A percentile compares a stretch with the other conserved stretches of the same genome.
Evolutionary conservation across 2,329 filamentous ascomycete genomes (phyloP).

Genomic region (Rutstroemia sydowiana): DNA sequence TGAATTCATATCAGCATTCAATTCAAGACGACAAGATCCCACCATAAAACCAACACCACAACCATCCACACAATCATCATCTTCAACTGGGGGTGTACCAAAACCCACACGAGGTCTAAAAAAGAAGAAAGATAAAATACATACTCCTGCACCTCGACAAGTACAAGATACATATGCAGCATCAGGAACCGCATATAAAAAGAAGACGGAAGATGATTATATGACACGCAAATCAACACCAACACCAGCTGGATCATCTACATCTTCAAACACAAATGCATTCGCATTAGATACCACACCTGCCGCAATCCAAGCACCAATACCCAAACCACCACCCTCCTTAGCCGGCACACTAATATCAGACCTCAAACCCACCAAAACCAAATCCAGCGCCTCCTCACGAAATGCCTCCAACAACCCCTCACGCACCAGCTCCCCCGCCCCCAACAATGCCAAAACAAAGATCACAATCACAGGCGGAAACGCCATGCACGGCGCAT

Average conservation of each 20-base stretch:
- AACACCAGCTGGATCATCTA: slow-evolving; percentile 32
- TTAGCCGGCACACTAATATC: slow-evolving; percentile 76
- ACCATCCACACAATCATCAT: slow-evolving; percentile 2
- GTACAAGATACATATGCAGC: slow-evolving; percentile 55
- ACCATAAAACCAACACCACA: slow-evolving; percentile 4
- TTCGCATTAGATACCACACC: slow-evolving; percentile 39
- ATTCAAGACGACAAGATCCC: slow-evolving; percentile 52
- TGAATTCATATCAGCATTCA: slow-evolving; percentile 69
- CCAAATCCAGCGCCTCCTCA: slow-evolving; percentile 41
- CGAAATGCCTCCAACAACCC: slow-evolving; percentile 45
- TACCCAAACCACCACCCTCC: slow-evolving; percentile 40
- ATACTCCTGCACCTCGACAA: slow-evolving; percentile 56
- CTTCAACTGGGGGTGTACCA: slow-evolving; percentile 33
- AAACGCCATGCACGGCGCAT: slow-evolving; percentile 73
- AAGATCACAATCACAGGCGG: slow-evolving; percentile 72
- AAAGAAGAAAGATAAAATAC: slow-evolving; percentile 54
- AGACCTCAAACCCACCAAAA: slow-evolving; percentile 55
- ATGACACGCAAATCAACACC: slow-evolving; percentile 43
- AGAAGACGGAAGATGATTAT: slow-evolving; percentile 67
- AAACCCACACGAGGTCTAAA: slow-evolving; percentile 42
- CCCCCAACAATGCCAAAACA: slow-evolving; percentile 39
- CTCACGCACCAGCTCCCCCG: slow-evolving; percentile 22
- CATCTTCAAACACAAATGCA: slow-evolving; percentile 25
- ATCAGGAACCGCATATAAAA: slow-evolving; percentile 62
- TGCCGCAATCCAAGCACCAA: slow-evolving; percentile 43